Evolutionary conservation across 106 monocot genomes (phyloP), one percentile per base, ranked within the genome.

Genomic region (Dendrobium catenatum): DNA sequence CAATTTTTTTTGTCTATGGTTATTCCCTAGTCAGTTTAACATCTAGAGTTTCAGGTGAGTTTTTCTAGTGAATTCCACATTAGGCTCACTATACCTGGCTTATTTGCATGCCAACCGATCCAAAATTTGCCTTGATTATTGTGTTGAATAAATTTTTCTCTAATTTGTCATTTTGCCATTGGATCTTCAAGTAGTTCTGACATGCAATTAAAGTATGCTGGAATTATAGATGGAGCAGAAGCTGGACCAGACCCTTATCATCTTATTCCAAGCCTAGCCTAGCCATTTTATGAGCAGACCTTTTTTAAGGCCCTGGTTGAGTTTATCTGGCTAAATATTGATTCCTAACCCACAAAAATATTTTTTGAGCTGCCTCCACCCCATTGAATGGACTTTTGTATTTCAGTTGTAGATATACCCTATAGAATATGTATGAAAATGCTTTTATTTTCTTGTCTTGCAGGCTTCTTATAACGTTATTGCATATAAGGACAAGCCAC

Each of bases 401-500:
- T 0, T 61, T 61, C 13, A 13, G 61, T 33, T 70, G 33, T 33
- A 15, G 27, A 10, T 70, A 15, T 33, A 4, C 70, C 33, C 15
- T 33, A 31, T 10, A 33, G 15, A 70, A 26, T 64, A 22, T 64
- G 9, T 15, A 70, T 70, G 70, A 74, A 43, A 13, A 58, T 80
- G 26, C n/a, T 76, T 83, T 77, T 55, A 46, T 79, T 79, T 78
- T 76, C 31, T 77, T 15, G 59, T 80, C 8, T 10, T 89, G 84
- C 94, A 98, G 94, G 78, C 78, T 82, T 78, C 82, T 42, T 98
- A 88, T 72, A 98, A 98, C 81, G 91, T 98, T 13, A 89, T 98
- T 87, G 90, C 84, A 7, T 98, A 98, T 79, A 90, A 83, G 84
- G 96, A 90, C 81, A 94, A 92, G 78, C 90, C 96, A 82, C 87